Base-by-base conservation (phyloP, 1,284 basidiomycete genomes). In the Ceratobasidium sp. region DNA sequence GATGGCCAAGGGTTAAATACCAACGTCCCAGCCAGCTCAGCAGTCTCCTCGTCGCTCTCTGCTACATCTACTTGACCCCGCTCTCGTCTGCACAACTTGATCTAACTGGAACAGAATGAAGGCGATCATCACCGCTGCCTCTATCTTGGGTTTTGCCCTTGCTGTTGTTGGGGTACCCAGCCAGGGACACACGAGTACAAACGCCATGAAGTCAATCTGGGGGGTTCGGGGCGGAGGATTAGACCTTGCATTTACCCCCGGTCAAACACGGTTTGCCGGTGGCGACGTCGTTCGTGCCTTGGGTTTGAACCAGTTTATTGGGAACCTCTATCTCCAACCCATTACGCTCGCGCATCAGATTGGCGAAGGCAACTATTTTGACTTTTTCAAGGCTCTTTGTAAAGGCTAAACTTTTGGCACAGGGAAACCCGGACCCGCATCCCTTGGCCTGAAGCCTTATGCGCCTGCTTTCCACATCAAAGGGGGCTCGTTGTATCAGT, bases 401-500 rank as follows among this genome's bases (percentile, higher is more conserved):
- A 22, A 43, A 9, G 11, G 6, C 53, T 27, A 24, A 56, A 53
- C 7, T 3, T 43, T 24, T 34, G 16, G 22, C 16, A 58, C 29
- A 72, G 68, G 68, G 19, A 56, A 51, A 51, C 68, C 68, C 13
- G 68, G 68, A 8, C 68, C 68, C n/a, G 68, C 68, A 9, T 72
- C 68, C 9, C 68, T 72, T 29, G 68, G 68, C 13, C 34, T 72
- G 29, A 72, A 72, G 43, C 46, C 56, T 16, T 72, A 72, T 43
- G 68, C 68, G 5, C 68, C 68, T 37, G 24, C 68, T n/a, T 72
- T 72, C 56, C 68, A 72, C 29, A 72, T 72, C 46, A 72, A 72
- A 27, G 56, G 56, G 1, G 68, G 68, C 2, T 39, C 68, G 6
- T 43, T 72, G 8, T 72, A 72, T 22, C 68, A 72, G 68, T 29